These are phyloP conservation scores for Metarhizium album DNA, from an alignment of 2,329 filamentous ascomycete species.

Conservation along the genomic window DNA sequence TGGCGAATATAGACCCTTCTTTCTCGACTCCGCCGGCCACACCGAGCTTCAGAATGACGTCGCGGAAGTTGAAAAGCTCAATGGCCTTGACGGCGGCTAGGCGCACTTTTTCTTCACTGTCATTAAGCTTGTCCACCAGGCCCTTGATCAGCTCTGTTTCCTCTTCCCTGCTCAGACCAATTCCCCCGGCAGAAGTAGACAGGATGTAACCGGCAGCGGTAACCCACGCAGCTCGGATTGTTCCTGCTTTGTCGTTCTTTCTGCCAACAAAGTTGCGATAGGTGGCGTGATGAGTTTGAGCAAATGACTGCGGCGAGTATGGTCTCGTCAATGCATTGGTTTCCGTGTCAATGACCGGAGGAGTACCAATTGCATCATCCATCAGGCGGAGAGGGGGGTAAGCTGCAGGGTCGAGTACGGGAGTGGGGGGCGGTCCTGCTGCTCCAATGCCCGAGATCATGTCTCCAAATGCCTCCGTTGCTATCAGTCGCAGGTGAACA, in stretches of 20 bases:
- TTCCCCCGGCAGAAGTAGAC: slow-evolving; percentile 81
- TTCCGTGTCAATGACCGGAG: slow-evolving; percentile 25
- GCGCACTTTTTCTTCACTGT: slow-evolving; percentile 84
- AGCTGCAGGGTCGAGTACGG: slow-evolving; percentile 65
- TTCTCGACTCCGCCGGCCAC: slow-evolving; percentile 64
- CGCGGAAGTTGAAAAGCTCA: slow-evolving; percentile 66
- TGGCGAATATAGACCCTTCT: slow-evolving; percentile 66
- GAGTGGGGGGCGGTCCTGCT: slow-evolving; percentile 67
- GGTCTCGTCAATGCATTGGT: slow-evolving; percentile 66
- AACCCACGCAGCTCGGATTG: slow-evolving; percentile 79
- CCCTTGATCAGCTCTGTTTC: slow-evolving; percentile 64
- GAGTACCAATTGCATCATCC: slow-evolving; percentile 38
- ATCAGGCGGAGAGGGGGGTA: slow-evolving; percentile 67
- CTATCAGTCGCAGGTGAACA: slow-evolving; percentile 71
- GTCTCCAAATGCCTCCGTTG: slow-evolving; percentile 89
- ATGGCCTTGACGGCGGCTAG: slow-evolving; percentile 81
- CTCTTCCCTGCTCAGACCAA: slow-evolving; percentile 75
- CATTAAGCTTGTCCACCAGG: slow-evolving; percentile 70
- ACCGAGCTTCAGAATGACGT: slow-evolving; percentile 74
- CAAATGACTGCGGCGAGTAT: slow-evolving; percentile 79
- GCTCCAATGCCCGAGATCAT: slow-evolving; percentile 91
- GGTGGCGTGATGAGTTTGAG: slow-evolving; percentile 64
- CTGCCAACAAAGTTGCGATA: slow-evolving; percentile 81
- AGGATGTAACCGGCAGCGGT: slow-evolving; percentile 76
- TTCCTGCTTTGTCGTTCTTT: slow-evolving; percentile 73